Evolutionary conservation across 805 yeast species (phyloP).

Genomic region (Saccharomycodes ludwigii): DNA sequence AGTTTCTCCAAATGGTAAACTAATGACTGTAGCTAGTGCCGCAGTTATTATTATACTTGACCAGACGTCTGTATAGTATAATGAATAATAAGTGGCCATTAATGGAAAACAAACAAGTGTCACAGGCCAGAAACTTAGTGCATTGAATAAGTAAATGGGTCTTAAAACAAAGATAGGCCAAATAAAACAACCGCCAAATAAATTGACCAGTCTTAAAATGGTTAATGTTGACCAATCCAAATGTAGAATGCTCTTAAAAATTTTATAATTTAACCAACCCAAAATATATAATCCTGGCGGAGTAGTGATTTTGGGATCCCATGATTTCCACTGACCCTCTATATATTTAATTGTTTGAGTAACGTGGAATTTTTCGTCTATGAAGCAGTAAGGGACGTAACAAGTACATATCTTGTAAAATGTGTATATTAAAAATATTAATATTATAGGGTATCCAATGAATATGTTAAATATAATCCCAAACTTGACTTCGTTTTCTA

Average conservation of each 20-base stretch:
- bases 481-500: slow-evolving; percentile 16
- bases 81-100: slow-evolving; percentile 54
- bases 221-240: slow-evolving; percentile 20
- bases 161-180: slow-evolving; percentile 37
- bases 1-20: slow-evolving; percentile 24
- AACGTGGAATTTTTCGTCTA: slow-evolving; percentile 73
- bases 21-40: slow-evolving; percentile 37
- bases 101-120: slow-evolving; percentile 51
- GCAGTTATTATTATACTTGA: slow-evolving; percentile 56
- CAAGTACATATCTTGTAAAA: slow-evolving; percentile 19
- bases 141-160: slow-evolving; percentile 28
- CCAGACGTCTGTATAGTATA: slow-evolving; percentile 94
- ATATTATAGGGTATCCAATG: slow-evolving; percentile 19
- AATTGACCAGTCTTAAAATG: slow-evolving; percentile 44
- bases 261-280: slow-evolving; percentile 25
- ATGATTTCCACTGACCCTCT: slow-evolving; percentile 42
- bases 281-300: slow-evolving; percentile 82
- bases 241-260: slow-evolving; percentile 13
- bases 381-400: slow-evolving; percentile 24
- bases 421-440: slow-evolving; percentile 16
- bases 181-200: slow-evolving; percentile 47
- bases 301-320: slow-evolving; percentile 91
- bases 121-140: slow-evolving; percentile 31
- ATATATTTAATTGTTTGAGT: slow-evolving; percentile 66
- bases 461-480: slow-evolving; percentile 22